Percentiles rank a stretch among this genome's conserved stretches.
Evolutionary conservation across 2,329 filamentous ascomycete species (phyloP).

Genomic region (Chrysoporthe deuterocubensis): DNA sequence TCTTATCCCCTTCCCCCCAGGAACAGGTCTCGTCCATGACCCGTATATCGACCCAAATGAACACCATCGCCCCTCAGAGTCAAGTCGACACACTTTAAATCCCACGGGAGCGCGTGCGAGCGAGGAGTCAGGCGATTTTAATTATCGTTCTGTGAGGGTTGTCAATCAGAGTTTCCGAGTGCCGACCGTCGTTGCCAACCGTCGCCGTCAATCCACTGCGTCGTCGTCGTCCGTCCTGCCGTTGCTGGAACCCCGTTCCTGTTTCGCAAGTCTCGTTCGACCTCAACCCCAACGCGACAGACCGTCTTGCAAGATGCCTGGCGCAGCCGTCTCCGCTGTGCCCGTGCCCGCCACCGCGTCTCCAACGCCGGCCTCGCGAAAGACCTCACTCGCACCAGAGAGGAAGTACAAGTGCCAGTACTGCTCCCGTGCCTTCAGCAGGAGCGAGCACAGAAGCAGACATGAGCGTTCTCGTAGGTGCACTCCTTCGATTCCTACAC

Average conservation of each 20-base stretch:
- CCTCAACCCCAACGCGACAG: constrained; percentile 38
- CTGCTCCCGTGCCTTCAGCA: constrained; percentile 95
- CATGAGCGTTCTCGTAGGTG: constrained; percentile 98
- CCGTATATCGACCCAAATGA: constrained; percentile 57
- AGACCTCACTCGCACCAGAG: constrained; percentile 78
- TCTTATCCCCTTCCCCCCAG: constrained; percentile 44
- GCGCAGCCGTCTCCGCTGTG: constrained; percentile 62
- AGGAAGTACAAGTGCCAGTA: constrained; percentile 99
- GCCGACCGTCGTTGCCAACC: constrained; percentile 37
- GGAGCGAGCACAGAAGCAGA: constrained; percentile 94
- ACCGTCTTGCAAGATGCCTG: constrained; percentile 63
- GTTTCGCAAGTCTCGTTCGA: constrained; percentile 30
- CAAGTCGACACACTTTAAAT: constrained; percentile 72
- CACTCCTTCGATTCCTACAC: constrained; percentile 20
- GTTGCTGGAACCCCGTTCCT: constrained; percentile 25
- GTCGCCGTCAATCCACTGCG: constrained; percentile 27
- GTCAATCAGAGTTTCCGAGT: constrained; percentile 38
- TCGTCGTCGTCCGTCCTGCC: constrained; percentile 34
- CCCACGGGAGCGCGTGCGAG: constrained; percentile 69
- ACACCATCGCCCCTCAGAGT: constrained; percentile 52
- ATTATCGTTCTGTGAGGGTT: constrained; percentile 57
- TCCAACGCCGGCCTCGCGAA: constrained; percentile 70
- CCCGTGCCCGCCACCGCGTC: constrained; percentile 65
- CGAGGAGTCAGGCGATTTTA: constrained; percentile 60
- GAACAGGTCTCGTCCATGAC: constrained; percentile 57